phyloP scores from a whole-genome alignment of 2,329 filamentous ascomycete species.

The Ascochyta koolunga region DNA sequence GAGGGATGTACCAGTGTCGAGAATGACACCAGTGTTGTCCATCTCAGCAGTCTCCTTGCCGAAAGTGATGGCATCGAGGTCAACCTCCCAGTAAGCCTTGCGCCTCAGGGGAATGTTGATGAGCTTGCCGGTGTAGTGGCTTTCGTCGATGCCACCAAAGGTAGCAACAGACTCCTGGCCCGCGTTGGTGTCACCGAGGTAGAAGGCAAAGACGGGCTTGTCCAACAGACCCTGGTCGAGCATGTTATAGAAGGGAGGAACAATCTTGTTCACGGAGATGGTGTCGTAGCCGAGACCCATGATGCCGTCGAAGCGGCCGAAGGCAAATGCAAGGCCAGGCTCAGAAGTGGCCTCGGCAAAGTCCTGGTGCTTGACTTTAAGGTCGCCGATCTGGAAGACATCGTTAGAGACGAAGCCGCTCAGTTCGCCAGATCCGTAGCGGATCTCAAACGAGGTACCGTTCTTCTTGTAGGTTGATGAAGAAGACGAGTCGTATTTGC shows the following conservation, averaged over 20 bases:
- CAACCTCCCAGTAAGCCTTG: slow-evolving; percentile 99
- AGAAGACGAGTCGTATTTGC: slow-evolving; percentile 88
- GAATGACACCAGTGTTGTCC: slow-evolving; percentile 92
- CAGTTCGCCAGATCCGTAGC: slow-evolving; percentile 92
- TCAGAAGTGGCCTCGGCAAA: slow-evolving; percentile 97
- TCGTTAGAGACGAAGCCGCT: slow-evolving; percentile 94
- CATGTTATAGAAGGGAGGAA: slow-evolving; percentile 97
- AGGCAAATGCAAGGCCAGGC: slow-evolving; percentile 96
- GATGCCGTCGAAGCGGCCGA: slow-evolving; percentile 96
- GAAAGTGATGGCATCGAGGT: slow-evolving; percentile 89
- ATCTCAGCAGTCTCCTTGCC: slow-evolving; percentile 86
- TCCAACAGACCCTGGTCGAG: slow-evolving; percentile 87
- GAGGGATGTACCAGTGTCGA: slow-evolving; percentile 97
- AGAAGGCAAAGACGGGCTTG: slow-evolving; percentile 94
- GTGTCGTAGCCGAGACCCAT: slow-evolving; percentile 92
- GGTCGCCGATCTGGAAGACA: slow-evolving; percentile 82
- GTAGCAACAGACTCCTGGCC: slow-evolving; percentile 81
- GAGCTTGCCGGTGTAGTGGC: slow-evolving; percentile 83
- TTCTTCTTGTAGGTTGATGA: slow-evolving; percentile 95
- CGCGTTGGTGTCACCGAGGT: slow-evolving; percentile 77
- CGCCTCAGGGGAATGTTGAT: slow-evolving; percentile 92
- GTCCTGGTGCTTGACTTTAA: slow-evolving; percentile 86
- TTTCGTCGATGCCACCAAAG: slow-evolving; percentile 87
- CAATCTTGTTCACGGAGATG: slow-evolving; percentile 95
- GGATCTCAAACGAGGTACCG: slow-evolving; percentile 88